These are phyloP conservation scores for Tuber magnatum DNA, from an alignment of 495 filamentous ascomycete species.

Conservation along the genomic window DNA sequence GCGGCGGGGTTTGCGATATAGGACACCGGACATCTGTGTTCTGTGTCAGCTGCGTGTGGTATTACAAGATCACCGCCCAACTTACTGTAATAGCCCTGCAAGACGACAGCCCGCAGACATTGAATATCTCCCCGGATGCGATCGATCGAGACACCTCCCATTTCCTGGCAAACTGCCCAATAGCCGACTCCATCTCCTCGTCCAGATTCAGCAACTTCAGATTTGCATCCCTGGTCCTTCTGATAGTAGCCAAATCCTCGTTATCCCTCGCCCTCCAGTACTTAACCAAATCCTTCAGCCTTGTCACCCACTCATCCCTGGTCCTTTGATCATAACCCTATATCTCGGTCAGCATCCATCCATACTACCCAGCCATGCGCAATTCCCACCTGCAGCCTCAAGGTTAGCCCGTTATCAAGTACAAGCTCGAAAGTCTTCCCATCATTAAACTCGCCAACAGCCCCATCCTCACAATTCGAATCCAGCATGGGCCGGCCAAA, in stretches of 20 bases:
- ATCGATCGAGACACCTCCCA: constrained; percentile 65
- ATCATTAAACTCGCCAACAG: constrained; percentile 47
- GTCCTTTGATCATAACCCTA: constrained; percentile 46
- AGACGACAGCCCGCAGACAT: constrained; percentile 59
- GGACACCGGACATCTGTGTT: constrained; percentile 53
- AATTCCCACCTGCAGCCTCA: constrained; percentile 52
- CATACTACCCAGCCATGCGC: constrained; percentile 1
- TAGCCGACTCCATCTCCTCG: constrained; percentile 60
- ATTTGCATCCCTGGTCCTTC: constrained; percentile 54
- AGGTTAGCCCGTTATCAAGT: constrained; percentile 56
- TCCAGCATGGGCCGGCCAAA: constrained; percentile 48
- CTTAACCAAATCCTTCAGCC: constrained; percentile 52
- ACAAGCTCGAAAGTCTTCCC: constrained; percentile 58
- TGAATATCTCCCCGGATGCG: constrained; percentile 60
- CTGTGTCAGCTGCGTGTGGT: constrained; percentile 2
- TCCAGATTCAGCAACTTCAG: constrained; percentile 59
- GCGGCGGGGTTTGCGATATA: constrained; percentile 62
- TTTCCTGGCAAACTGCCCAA: constrained; percentile 63
- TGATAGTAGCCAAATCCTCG: constrained; percentile 53
- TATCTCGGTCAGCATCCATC: constrained; percentile 44
- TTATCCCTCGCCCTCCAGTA: constrained; percentile 60
- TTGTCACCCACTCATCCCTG: constrained; percentile 59
- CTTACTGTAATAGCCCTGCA: constrained; percentile 59
- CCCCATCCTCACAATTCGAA: constrained; percentile 50
- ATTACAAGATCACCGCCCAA: background rate